phyloP scores from a whole-genome alignment of 306 rosid species.

The Gleditsia sinensis region DNA sequence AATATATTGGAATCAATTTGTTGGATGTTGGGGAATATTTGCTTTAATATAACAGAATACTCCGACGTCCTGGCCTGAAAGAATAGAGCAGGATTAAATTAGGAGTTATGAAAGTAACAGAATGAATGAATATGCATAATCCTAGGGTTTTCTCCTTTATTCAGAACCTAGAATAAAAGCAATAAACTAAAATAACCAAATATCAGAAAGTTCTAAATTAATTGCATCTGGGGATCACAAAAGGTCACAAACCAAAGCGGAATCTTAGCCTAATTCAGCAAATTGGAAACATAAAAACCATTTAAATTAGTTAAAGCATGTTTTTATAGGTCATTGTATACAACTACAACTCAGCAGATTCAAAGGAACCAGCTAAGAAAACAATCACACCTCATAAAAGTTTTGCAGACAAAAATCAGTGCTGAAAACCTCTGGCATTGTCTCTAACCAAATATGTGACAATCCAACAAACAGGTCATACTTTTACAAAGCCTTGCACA shows the following conservation, averaged over 20 bases:
- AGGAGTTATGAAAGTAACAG: slow-evolving; percentile 21
- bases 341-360: no score
- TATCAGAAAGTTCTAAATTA: neutral
- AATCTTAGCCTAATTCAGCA: neutral
- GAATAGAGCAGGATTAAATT: slow-evolving; percentile 32
- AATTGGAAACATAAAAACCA: neutral
- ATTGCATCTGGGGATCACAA: neutral
- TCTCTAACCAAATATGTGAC: neutral
- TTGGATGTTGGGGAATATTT: slow-evolving; percentile 55
- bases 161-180: neutral
- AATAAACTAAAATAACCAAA: neutral
- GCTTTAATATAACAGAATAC: slow-evolving; percentile 49
- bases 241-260: neutral
- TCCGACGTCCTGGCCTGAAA: slow-evolving; percentile 75
- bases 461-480: neutral
- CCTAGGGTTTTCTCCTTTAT: neutral
- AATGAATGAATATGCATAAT: slow-evolving; percentile 14
- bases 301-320: neutral
- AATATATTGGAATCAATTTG: slow-evolving; percentile 68
- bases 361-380: neutral
- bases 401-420: neutral
- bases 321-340: neutral
- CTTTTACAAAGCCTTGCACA: neutral
- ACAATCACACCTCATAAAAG: neutral
- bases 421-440: neutral